Conservation (phyloP, 257 asterid genomes). For the Echites panduratus region DNA sequence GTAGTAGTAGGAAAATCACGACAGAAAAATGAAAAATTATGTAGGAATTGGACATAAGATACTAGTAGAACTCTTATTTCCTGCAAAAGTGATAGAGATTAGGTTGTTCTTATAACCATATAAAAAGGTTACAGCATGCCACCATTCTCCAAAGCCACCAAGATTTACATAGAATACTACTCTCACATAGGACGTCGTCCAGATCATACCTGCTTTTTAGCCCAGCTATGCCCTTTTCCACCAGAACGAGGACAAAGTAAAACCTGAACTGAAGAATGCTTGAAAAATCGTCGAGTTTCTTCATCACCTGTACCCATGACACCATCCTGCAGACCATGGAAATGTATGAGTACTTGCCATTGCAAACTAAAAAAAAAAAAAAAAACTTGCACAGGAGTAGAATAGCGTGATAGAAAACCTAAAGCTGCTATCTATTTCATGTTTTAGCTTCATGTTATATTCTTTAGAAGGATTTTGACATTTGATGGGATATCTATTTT, state of each 20-base stretch:
- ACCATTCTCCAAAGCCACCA: neutral
- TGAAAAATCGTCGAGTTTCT: conserved; percentile 83
- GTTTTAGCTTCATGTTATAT: neutral
- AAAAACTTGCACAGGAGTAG: neutral
- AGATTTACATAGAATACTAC: neutral
- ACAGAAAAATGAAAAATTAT: neutral
- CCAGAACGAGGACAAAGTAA: conserved; percentile 75
- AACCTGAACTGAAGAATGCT: conserved; percentile 86
- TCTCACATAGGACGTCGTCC: neutral
- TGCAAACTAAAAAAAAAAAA: neutral
- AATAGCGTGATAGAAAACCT: neutral
- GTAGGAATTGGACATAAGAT: neutral
- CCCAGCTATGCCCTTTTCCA: conserved; percentile 81
- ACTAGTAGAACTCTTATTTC: no score
- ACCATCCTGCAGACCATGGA: conserved; percentile 54
- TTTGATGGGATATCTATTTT: neutral
- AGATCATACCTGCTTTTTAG: conserved; percentile 43
- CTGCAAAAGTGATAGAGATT: neutral
- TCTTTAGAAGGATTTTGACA: neutral
- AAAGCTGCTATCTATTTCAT: neutral
- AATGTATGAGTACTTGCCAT: neutral
- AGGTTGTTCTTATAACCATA: neutral
- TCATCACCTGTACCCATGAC: conserved; percentile 79
- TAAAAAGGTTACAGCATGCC: neutral
- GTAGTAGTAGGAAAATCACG: neutral